Evolutionary conservation across 2,329 filamentous ascomycete species (phyloP), one percentile per base, ranked within the genome.

Genomic region (Tolypocladium nubicola): DNA sequence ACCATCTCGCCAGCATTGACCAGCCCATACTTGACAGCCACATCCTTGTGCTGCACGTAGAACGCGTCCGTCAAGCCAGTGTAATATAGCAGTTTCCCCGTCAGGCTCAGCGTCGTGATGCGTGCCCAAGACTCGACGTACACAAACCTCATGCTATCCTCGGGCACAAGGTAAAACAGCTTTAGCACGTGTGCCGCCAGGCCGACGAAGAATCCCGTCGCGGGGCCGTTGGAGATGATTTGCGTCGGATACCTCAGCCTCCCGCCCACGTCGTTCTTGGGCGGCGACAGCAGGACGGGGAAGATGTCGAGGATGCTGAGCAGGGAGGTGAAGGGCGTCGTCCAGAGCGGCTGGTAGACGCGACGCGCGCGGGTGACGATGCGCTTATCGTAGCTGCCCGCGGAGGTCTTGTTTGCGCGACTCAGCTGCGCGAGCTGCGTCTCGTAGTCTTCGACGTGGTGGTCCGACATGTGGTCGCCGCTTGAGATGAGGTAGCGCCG

Each of bases 121-220:
- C 94, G 81, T 3, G 94, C 93, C 87, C 92, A 97, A 23, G 89
- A 94, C 76, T 99, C 94, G 35, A 97, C 82, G 69, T 94, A 99
- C 16, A 97, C 77, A 11, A 88, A 86, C 61, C 84, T 83, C 75
- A 93, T 86, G 61, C 80, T 80, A 35, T 77, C 73, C 23, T 75
- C 69, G 0, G 78, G 78, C 33, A 75, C 73, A 7, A 76, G 11
- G 56, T 63, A 73, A 39, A 76, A 63, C 13, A 82, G 59, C 65
- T 79, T 82, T 53, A 84, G 65, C 0, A 75, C 1, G 43, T 79
- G 75, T 0, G 77, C 79, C 0, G 75, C 74, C 2, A 82, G 55
- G 2, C 78, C 80, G 53, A 96, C 77, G 40, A 96, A 86, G 60
- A 96, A 90, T 1, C 87, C 90, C 0, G 90, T 96, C 0, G 88